Conservation (phyloP, 1,284 basidiomycete genomes). For the Kwoniella shivajii region DNA sequence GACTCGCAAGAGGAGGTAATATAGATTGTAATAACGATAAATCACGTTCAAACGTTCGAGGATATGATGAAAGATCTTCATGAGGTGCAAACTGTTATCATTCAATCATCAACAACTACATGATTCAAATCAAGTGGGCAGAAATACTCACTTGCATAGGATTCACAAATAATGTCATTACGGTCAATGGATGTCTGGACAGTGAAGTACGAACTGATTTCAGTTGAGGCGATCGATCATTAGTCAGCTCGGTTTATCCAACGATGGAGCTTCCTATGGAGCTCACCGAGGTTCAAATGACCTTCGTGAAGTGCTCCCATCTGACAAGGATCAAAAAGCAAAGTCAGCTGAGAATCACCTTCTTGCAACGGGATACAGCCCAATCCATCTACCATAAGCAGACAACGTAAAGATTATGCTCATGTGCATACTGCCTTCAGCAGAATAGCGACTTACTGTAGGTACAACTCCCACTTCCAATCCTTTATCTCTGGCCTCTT, state of each 20-base stretch:
- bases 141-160: constrained; percentile 65
- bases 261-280: neutral
- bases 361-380: too few relatives aligned
- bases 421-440: neutral
- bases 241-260: neutral
- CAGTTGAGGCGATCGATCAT: neutral
- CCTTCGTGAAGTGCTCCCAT: constrained; percentile 97
- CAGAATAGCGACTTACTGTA: constrained; percentile 59
- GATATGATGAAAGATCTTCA: constrained; percentile 90
- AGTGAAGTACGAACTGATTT: constrained; percentile 69
- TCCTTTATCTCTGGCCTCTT: constrained; percentile 61
- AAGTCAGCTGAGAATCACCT: too few relatives aligned
- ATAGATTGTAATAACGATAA: constrained; percentile 64
- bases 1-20: constrained; percentile 49
- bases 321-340: constrained; percentile 7
- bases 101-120: neutral
- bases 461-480: constrained; percentile 87
- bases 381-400: neutral
- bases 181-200: constrained; percentile 76
- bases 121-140: too few relatives aligned
- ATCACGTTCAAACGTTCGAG: constrained; percentile 67
- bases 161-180: constrained; percentile 96
- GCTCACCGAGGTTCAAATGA: constrained; percentile 80
- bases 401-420: neutral
- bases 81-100: constrained; percentile 78